Percentiles rank a stretch among this genome's conserved stretches.
Conservation (phyloP, 1,139 yeast species). For the Yamadazyma sp. region DNA sequence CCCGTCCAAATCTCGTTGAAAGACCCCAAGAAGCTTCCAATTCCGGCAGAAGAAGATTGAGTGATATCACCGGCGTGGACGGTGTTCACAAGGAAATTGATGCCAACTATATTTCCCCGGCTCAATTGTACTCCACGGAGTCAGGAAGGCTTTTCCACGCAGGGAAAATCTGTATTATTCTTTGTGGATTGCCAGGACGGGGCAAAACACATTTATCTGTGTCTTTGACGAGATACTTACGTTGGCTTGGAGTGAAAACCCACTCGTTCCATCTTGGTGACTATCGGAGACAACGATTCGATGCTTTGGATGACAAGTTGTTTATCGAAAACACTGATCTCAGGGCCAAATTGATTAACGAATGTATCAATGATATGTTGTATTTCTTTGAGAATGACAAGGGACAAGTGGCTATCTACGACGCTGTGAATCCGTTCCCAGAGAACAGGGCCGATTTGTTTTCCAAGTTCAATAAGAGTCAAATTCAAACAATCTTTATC, state of each 20-base stretch:
- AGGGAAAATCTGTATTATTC: constrained; percentile 84
- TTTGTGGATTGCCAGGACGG: constrained; percentile 94
- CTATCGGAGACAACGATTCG: constrained; percentile 63
- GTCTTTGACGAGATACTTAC: constrained; percentile 81
- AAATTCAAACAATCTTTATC: constrained; percentile 79
- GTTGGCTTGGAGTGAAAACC: constrained; percentile 95
- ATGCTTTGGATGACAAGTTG: constrained; percentile 65
- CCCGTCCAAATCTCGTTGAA: constrained; percentile 39
- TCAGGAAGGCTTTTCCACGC: constrained; percentile 92
- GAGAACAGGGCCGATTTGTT: constrained; percentile 63
- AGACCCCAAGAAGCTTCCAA: constrained; percentile 26
- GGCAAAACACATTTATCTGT: constrained; percentile 95
- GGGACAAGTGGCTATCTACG: constrained; percentile 95
- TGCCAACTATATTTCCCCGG: constrained; percentile 64
- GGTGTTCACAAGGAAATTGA: constrained; percentile 57
- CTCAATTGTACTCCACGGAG: constrained; percentile 88
- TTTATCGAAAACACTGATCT: constrained; percentile 60
- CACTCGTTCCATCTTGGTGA: constrained; percentile 92
- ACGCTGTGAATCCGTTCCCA: constrained; percentile 86
- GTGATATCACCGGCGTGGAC: constrained; percentile 48
- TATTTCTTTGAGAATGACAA: constrained; percentile 68
- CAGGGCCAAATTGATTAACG: constrained; percentile 59
- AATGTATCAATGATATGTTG: constrained; percentile 69
- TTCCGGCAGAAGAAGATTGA: constrained; percentile 38
- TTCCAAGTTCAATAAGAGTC: constrained; percentile 51